These are phyloP conservation scores for Artomyces pyxidatus DNA, from an alignment of 768 basidiomycete species.

Conservation along the genomic window DNA sequence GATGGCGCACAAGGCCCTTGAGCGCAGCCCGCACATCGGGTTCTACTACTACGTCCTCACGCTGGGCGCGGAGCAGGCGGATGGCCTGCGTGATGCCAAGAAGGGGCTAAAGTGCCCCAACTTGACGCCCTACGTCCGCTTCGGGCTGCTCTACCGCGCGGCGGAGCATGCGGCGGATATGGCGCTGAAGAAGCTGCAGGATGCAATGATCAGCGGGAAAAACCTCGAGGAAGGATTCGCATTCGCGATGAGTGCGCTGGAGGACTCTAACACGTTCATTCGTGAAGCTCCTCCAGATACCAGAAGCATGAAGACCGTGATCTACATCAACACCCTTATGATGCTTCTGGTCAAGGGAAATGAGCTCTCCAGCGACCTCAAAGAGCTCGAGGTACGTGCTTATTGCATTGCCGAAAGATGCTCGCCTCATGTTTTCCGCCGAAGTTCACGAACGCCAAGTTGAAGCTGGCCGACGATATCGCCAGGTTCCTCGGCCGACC, in stretches of 20 bases:
- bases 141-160: conserved; percentile 52
- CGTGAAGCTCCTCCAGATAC: conserved; percentile 53
- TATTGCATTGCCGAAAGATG: background rate
- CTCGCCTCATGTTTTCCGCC: background rate
- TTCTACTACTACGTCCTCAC: conserved; percentile 61
- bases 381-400: conserved; percentile 40
- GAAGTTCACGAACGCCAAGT: conserved; percentile 31
- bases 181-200: conserved; percentile 41
- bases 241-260: conserved; percentile 49
- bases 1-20: conserved; percentile 37
- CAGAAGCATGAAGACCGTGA: conserved; percentile 48
- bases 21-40: conserved; percentile 48
- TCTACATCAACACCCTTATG: conserved; percentile 53
- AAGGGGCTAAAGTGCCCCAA: conserved; percentile 53
- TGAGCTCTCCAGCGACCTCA: conserved; percentile 39
- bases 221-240: conserved; percentile 56
- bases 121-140: conserved; percentile 47
- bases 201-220: conserved; percentile 30
- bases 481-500: conserved; percentile 35
- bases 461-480: conserved; percentile 47
- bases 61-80: conserved; percentile 35
- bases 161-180: conserved; percentile 53
- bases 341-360: conserved; percentile 44
- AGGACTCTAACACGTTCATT: conserved; percentile 51
- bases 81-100: conserved; percentile 55